Evolutionary conservation across 495 filamentous ascomycete genomes (phyloP).

Genomic region (Xylaria longipes): DNA sequence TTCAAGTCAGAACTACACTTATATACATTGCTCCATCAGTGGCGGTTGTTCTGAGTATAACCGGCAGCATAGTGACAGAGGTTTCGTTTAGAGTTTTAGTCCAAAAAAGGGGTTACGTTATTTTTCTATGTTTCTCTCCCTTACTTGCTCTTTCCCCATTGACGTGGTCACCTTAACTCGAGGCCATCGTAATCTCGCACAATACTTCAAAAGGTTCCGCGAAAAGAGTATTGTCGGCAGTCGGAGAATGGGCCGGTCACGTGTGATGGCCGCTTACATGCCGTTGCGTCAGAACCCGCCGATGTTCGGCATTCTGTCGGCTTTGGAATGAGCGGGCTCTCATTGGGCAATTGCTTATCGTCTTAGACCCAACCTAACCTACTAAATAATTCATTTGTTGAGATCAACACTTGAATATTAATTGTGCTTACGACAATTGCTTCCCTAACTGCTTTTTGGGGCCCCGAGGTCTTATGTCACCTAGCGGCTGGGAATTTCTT

Average conservation of each 20-base stretch:
- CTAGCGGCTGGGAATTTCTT: neutral
- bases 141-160: neutral
- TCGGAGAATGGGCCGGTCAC: constrained; percentile 1
- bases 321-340: constrained; percentile 15
- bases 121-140: neutral
- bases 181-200: neutral
- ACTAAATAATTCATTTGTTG: neutral
- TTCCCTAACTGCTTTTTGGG: neutral
- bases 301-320: constrained; percentile 19
- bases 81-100: neutral
- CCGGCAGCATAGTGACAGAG: neutral
- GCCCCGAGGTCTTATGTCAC: neutral
- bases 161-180: neutral
- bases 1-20: neutral
- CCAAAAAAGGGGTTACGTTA: neutral
- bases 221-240: neutral
- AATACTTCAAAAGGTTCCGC: neutral
- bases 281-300: constrained; percentile 8
- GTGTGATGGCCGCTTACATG: neutral
- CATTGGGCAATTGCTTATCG: constrained; percentile 19
- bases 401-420: neutral
- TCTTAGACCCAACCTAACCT: neutral
- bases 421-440: neutral
- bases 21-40: neutral
- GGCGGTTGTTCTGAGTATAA: neutral